Evolutionary conservation across 2,329 filamentous ascomycete genomes (phyloP).

Genomic region (Peltaster fructicola): DNA sequence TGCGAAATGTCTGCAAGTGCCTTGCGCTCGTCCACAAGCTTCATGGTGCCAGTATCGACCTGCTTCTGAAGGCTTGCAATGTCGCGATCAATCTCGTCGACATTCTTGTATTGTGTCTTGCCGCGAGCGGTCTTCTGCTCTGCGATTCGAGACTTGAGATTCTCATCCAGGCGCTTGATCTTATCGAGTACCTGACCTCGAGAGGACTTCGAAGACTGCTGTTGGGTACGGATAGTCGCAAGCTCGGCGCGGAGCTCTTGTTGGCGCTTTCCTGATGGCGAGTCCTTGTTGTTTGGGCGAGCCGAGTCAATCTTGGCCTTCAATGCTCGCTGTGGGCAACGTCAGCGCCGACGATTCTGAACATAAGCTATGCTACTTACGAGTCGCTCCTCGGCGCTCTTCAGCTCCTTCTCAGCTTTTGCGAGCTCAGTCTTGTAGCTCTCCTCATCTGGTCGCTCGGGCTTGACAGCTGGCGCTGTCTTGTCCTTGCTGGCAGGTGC

Average conservation of each 20-base stretch:
- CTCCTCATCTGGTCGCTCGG: slow-evolving; percentile 75
- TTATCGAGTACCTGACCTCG: slow-evolving; percentile 67
- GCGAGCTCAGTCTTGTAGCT: slow-evolving; percentile 63
- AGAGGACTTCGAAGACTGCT: slow-evolving; percentile 71
- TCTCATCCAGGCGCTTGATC: slow-evolving; percentile 80
- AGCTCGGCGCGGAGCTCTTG: slow-evolving; percentile 71
- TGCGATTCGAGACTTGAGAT: slow-evolving; percentile 64
- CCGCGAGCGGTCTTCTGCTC: slow-evolving; percentile 76
- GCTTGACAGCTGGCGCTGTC: slow-evolving; percentile 35
- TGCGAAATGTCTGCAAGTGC: slow-evolving; percentile 64
- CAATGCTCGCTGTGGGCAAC: slow-evolving; percentile 50
- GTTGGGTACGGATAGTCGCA: slow-evolving; percentile 69
- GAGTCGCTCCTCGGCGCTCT: slow-evolving; percentile 50
- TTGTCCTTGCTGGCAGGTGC: slow-evolving; percentile 11
- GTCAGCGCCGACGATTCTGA: slow-evolving; percentile 5
- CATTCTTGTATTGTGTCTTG: slow-evolving; percentile 69
- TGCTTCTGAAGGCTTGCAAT: slow-evolving; percentile 67
- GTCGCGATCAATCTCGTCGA: slow-evolving; percentile 72
- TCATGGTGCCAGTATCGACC: slow-evolving; percentile 80
- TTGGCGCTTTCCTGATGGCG: slow-evolving; percentile 63
- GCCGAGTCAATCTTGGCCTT: slow-evolving; percentile 78
- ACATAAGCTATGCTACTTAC: slow-evolving; percentile 8
- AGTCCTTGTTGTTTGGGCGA: slow-evolving; percentile 65
- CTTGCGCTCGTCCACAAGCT: slow-evolving; percentile 95
- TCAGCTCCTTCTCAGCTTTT: slow-evolving; percentile 73